These are phyloP conservation scores for Globisporangium cylindrosporum DNA, from an alignment of 352 stramenopile genomes.

Conservation along the genomic window DNA sequence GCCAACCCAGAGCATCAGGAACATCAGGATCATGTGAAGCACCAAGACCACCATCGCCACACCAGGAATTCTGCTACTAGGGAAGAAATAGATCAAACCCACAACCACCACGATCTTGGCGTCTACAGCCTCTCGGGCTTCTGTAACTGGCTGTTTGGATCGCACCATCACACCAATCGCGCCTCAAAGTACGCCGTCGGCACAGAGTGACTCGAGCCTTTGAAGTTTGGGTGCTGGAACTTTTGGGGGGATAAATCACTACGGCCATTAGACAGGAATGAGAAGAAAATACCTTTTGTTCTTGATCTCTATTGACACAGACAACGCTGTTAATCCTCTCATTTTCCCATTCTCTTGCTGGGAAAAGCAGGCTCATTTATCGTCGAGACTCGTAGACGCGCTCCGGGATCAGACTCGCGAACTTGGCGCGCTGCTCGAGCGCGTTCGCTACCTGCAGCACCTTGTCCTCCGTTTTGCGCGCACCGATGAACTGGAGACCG, in stretches of 20 bases:
- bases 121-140: background rate
- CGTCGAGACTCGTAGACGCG: constrained; percentile 44
- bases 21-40: background rate
- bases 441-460: constrained; percentile 62
- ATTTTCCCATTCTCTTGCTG: background rate
- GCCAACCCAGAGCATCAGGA: background rate
- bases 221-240: too few species aligned
- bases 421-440: constrained; percentile 56
- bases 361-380: constrained; percentile 5
- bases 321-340: background rate
- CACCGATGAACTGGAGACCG: constrained; percentile 77
- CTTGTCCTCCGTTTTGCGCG: constrained; percentile 53
- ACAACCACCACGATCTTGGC: background rate
- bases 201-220: background rate
- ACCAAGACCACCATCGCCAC: background rate
- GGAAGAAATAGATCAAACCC: background rate
- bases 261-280: background rate
- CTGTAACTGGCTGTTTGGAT: background rate
- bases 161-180: background rate
- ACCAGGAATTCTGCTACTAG: background rate
- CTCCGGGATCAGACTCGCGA: constrained; percentile 39
- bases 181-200: constrained; percentile 2
- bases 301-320: constrained; percentile 8
- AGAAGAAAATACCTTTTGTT: background rate
- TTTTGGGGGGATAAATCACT: background rate